Conservation (phyloP, 2,329 filamentous ascomycete species). For the Arthrinium phaeospermum region DNA sequence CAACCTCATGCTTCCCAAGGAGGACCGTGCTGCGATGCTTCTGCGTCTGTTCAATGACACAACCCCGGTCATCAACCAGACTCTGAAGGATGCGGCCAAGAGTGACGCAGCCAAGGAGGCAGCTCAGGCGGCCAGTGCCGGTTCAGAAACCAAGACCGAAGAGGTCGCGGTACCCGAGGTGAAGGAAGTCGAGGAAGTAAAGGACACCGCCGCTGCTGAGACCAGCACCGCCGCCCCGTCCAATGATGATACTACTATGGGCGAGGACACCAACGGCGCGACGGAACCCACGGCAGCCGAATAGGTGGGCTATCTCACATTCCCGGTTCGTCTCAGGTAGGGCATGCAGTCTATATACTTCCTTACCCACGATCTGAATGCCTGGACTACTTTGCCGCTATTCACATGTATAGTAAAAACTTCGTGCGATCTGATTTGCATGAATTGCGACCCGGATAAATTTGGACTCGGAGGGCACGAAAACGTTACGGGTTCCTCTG, state of each 20-base stretch:
- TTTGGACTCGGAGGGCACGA: not conserved
- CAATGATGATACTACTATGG: constrained; percentile 18
- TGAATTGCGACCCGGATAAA: not conserved
- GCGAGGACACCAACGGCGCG: not conserved
- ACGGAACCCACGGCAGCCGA: not conserved
- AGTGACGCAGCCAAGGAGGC: constrained; percentile 39
- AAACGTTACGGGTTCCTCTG: not conserved
- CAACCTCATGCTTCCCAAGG: constrained; percentile 98
- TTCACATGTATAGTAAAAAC: not conserved
- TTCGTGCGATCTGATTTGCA: not conserved
- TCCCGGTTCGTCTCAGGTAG: not conserved
- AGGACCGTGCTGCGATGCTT: constrained; percentile 91
- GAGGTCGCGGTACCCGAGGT: constrained; percentile 29
- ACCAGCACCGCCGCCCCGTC: constrained; percentile 25
- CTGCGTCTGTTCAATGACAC: constrained; percentile 90
- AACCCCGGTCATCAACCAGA: constrained; percentile 78
- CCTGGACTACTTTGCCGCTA: not conserved
- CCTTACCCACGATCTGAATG: not conserved
- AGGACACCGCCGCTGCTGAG: constrained; percentile 17
- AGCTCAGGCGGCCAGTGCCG: constrained; percentile 34
- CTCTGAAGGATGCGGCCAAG: constrained; percentile 55
- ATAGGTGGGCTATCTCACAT: not conserved
- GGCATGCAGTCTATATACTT: not conserved
- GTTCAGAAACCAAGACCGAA: constrained; percentile 41
- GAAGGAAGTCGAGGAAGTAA: constrained; percentile 24